Base-by-base conservation (phyloP, 1,284 basidiomycete genomes). In the Thecaphora frezii region DNA sequence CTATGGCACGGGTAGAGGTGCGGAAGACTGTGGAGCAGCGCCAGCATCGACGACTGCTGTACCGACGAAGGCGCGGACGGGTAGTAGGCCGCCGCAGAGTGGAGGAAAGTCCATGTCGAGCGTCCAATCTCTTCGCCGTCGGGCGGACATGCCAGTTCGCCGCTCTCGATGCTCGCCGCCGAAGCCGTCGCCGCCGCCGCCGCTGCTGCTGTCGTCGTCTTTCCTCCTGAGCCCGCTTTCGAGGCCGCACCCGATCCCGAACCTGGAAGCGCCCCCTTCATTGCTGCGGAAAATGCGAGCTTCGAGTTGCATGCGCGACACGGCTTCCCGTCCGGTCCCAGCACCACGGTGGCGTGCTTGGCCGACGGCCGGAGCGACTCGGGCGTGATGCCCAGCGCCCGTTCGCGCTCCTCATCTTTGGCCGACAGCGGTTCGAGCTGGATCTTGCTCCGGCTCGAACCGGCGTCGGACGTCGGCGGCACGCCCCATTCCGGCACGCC, bases 401-500 rank as follows among this genome's bases (percentile, higher is more conserved):
- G 54, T 25, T 66, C 63, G 13, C 45, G 9, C 13, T 42, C 49
- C 1, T 52, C 52, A 37, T 51, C 45, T 57, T 30, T 18, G 33
- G 52, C 13, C 23, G 49, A 86, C 80, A 28, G 83, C 75, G 78
- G 86, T 26, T 66, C 63, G 25, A 44, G 40, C 37, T 61, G 44
- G 9, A 66, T 54, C 25, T 54, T 55, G 12, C 50, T 16, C 16
- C n/a, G n/a, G n/a, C 13, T 36, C 3, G 33, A 36, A 36, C 12
- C 4, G 28, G 28, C 39, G 45, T 50, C 57, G 5, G 18, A 42
- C 8, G 63, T 54, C 1, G 63, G 88, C n/a, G 87, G 85, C 4
- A 89, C 86, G 54, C 90, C 92, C 91, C 91, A 93, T 73, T 93
- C 91, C 0, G 90, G 88, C 13, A 90, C 80, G 19, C 90, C 91